phyloP scores from a whole-genome alignment of 306 rosid species.

The Prunus salicina region DNA sequence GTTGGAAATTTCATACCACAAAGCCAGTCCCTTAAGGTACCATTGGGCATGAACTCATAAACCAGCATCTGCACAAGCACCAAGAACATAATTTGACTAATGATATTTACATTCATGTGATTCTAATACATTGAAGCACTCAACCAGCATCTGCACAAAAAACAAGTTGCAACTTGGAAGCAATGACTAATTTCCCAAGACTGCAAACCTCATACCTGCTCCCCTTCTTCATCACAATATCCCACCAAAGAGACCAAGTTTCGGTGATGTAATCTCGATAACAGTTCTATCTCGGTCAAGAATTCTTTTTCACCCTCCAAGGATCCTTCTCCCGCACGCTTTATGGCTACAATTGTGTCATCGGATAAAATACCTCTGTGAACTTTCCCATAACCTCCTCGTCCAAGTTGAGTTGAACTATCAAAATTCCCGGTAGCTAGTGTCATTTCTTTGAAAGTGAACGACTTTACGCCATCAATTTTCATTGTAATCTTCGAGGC shows the following conservation, averaged over 20 bases:
- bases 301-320: slow-evolving; percentile 89
- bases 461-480: slow-evolving; percentile 74
- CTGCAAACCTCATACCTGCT: slow-evolving; percentile 43
- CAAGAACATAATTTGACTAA: slow-evolving; percentile 8
- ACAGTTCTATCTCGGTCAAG: slow-evolving; percentile 82
- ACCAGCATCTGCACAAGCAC: slow-evolving; percentile 76
- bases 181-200: neutral
- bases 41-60: slow-evolving; percentile 87
- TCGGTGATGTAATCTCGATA: slow-evolving; percentile 88
- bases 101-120: neutral
- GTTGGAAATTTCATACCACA: slow-evolving; percentile 44
- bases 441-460: slow-evolving; percentile 67
- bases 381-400: slow-evolving; percentile 97
- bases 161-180: neutral
- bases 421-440: slow-evolving; percentile 64
- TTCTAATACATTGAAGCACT: neutral
- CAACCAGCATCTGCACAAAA: neutral
- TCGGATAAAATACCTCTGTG: slow-evolving; percentile 68
- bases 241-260: slow-evolving; percentile 81
- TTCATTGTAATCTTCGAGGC: slow-evolving; percentile 52
- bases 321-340: slow-evolving; percentile 84
- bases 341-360: slow-evolving; percentile 65
- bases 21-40: slow-evolving; percentile 81
- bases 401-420: slow-evolving; percentile 62
- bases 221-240: slow-evolving; percentile 79